phyloP scores from a whole-genome alignment of 2,329 filamentous ascomycete species.

The Colletotrichum noveboracense region DNA sequence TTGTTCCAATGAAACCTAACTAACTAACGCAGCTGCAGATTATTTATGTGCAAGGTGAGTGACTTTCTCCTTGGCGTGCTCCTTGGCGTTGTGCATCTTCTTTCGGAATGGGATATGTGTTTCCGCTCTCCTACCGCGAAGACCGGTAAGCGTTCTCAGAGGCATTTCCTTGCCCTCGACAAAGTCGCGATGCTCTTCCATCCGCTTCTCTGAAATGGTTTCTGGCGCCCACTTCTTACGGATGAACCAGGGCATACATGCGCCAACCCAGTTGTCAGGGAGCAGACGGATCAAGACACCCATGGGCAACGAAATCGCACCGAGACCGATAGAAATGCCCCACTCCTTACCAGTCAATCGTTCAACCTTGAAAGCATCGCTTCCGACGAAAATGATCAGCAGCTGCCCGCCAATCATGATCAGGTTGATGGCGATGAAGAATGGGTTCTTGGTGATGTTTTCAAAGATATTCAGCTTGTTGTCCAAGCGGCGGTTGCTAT shows the following conservation, averaged over 20 bases:
- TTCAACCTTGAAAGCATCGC: conserved; percentile 73
- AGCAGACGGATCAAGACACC: conserved; percentile 75
- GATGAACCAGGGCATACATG: conserved; percentile 31
- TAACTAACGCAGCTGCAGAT: not conserved
- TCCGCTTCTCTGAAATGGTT: conserved; percentile 23
- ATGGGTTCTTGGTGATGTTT: conserved; percentile 77
- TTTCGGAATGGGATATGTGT: conserved; percentile 34
- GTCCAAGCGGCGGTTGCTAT: conserved; percentile 79
- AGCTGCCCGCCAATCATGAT: conserved; percentile 86
- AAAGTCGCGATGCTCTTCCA: conserved; percentile 20
- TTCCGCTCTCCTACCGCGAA: conserved; percentile 33
- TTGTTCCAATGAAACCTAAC: not conserved
- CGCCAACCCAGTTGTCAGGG: conserved; percentile 63
- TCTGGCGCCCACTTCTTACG: conserved; percentile 29
- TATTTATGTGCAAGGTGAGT: not conserved
- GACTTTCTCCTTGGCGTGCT: conserved; percentile 25
- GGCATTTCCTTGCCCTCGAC: conserved; percentile 28
- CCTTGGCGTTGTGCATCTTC: conserved; percentile 31
- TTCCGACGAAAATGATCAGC: conserved; percentile 84
- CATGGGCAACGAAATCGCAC: conserved; percentile 76
- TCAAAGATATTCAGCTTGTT: conserved; percentile 91
- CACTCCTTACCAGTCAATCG: conserved; percentile 73
- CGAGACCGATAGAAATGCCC: conserved; percentile 82
- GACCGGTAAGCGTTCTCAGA: conserved; percentile 33
- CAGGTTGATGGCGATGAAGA: conserved; percentile 80